These are phyloP conservation scores for Saccharomycopsis synnaedendra DNA, from an alignment of 805 yeast species.

Conservation along the genomic window DNA sequence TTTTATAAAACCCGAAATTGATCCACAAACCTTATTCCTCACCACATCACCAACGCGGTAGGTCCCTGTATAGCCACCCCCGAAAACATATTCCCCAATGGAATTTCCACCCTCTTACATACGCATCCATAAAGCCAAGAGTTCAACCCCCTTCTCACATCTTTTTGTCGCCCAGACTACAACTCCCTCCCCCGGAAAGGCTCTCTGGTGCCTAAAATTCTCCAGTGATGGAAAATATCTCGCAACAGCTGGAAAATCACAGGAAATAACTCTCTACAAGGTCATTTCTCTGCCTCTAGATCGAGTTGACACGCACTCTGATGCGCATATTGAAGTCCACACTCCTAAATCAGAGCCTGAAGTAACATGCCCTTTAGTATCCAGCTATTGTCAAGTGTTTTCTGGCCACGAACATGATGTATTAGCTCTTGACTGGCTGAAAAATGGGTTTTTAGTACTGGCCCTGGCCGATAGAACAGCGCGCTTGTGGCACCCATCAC, in stretches of 20 bases:
- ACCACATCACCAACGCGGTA: too few relatives aligned
- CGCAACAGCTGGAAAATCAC: slow-evolving; percentile 78
- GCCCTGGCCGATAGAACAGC: slow-evolving; percentile 83
- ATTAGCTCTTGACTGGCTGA: slow-evolving; percentile 78
- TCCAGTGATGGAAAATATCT: slow-evolving; percentile 70
- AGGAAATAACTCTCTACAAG: slow-evolving; percentile 62
- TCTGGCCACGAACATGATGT: slow-evolving; percentile 62
- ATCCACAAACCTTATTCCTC: too few relatives aligned
- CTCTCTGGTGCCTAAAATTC: slow-evolving; percentile 68
- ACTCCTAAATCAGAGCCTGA: not conserved
- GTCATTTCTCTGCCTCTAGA: slow-evolving; percentile 67
- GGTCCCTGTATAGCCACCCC: too few relatives aligned
- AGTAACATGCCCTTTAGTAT: not conserved
- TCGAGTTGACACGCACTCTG: slow-evolving; percentile 30
- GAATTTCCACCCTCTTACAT: too few relatives aligned
- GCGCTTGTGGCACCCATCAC: slow-evolving; percentile 74
- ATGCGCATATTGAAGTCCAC: not conserved
- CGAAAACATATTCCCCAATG: too few relatives aligned
- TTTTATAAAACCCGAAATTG: too few relatives aligned
- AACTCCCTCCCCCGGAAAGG: slow-evolving; percentile 18
- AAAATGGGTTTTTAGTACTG: slow-evolving; percentile 66
- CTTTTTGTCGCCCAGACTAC: too few relatives aligned
- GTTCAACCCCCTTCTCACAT: too few relatives aligned
- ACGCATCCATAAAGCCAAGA: too few relatives aligned
- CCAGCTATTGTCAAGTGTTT: slow-evolving; percentile 44